These are phyloP conservation scores for Lobosporangium transversale DNA, from an alignment of 192 early-diverging fungal genomes.

Conservation along the genomic window DNA sequence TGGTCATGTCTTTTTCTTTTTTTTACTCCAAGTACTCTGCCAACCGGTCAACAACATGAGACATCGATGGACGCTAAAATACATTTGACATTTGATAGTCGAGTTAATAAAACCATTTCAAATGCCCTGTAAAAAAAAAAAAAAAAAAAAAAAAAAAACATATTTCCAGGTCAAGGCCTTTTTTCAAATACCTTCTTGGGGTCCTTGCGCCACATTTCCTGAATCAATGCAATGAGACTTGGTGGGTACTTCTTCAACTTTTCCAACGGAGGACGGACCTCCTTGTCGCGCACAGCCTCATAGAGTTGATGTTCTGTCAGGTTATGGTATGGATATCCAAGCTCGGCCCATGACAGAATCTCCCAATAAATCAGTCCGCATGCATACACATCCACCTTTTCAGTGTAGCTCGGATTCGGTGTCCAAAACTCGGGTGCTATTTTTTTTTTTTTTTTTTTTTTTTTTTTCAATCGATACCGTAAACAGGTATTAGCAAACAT, in stretches of 20 bases:
- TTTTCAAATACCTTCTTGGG: slow-evolving; percentile 65
- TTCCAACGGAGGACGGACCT: slow-evolving; percentile 66
- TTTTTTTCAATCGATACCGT: background rate
- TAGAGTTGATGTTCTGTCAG: slow-evolving; percentile 72
- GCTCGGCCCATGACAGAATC: slow-evolving; percentile 78
- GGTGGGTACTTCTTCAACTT: slow-evolving; percentile 68
- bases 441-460: background rate
- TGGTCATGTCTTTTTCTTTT: background rate
- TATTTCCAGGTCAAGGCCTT: background rate
- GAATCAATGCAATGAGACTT: slow-evolving; percentile 67
- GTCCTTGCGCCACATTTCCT: slow-evolving; percentile 78
- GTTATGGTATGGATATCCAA: slow-evolving; percentile 80
- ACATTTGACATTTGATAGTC: too few relatives aligned
- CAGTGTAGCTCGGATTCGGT: slow-evolving; percentile 75
- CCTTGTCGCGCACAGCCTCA: slow-evolving; percentile 67
- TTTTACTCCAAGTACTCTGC: slow-evolving; percentile 45
- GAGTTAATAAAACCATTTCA: too few relatives aligned
- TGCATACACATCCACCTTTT: slow-evolving; percentile 80
- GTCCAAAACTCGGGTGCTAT: slow-evolving; percentile 81
- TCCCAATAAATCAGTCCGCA: slow-evolving; percentile 84
- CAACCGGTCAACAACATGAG: slow-evolving; percentile 40
- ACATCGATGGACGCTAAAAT: slow-evolving; percentile 49
- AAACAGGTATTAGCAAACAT: too few relatives aligned
- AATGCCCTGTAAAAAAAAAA: too few relatives aligned
- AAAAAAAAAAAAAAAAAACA: background rate